Evolutionary conservation across 2,329 filamentous ascomycete genomes (phyloP).

Genomic region (Sclerotinia trifoliorum): DNA sequence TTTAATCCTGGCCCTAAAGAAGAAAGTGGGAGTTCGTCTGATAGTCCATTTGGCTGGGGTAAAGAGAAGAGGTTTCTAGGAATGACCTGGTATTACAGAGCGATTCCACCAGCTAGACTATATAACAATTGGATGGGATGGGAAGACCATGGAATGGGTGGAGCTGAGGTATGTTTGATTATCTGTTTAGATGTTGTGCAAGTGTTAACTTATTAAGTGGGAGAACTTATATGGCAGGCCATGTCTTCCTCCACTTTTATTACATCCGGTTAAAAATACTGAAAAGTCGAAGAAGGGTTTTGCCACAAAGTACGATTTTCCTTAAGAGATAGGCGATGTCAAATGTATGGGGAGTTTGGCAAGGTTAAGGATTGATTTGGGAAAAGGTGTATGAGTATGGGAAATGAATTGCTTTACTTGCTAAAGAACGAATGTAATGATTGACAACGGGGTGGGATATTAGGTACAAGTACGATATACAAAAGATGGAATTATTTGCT

Average conservation of each 20-base stretch:
- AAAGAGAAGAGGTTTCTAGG: constrained; percentile 57
- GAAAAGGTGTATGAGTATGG: neutral
- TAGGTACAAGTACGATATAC: neutral
- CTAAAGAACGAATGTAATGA: neutral
- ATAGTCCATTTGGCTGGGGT: constrained; percentile 58
- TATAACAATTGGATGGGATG: constrained; percentile 65
- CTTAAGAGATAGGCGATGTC: neutral
- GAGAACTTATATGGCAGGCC: constrained; percentile 55
- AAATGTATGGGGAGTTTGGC: neutral
- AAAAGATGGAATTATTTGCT: constrained; percentile 8
- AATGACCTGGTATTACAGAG: constrained; percentile 61
- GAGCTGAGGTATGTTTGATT: constrained; percentile 40
- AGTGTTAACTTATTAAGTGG: constrained; percentile 43
- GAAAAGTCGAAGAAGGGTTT: constrained; percentile 38
- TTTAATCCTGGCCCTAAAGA: constrained; percentile 60
- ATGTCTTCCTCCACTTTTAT: constrained; percentile 57
- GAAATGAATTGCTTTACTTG: neutral
- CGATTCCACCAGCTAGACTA: constrained; percentile 55
- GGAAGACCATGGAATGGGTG: constrained; percentile 55
- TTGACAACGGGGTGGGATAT: accelerated
- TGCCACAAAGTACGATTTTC: constrained; percentile 17
- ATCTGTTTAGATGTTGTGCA: neutral
- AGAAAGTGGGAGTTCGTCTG: constrained; percentile 50
- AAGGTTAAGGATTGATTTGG: too few relatives aligned
- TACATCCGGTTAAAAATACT: constrained; percentile 61